Evolutionary conservation across 2,329 filamentous ascomycete species (phyloP).

Genomic region (Aureobasidium leucospermi): DNA sequence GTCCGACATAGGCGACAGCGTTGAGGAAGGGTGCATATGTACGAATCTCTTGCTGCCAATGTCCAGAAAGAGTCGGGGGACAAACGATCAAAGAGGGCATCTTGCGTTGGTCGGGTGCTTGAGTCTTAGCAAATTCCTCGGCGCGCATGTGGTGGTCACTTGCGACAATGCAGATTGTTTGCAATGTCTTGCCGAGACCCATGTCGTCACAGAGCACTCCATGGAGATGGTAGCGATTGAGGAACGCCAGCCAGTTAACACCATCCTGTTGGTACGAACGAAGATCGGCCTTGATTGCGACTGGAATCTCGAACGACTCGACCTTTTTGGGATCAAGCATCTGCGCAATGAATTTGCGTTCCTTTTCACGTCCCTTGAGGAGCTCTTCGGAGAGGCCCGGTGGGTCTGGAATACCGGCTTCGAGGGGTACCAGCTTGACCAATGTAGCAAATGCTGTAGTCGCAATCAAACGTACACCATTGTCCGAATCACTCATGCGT

Average conservation of each 20-base stretch:
- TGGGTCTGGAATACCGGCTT: slow-evolving; percentile 94
- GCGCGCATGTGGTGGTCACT: slow-evolving; percentile 93
- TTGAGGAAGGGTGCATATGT: slow-evolving; percentile 91
- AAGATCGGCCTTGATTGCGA: slow-evolving; percentile 92
- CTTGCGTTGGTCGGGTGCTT: slow-evolving; percentile 66
- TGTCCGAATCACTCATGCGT: slow-evolving; percentile 96
- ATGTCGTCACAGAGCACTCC: slow-evolving; percentile 98
- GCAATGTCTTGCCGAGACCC: slow-evolving; percentile 95
- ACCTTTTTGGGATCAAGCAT: slow-evolving; percentile 96
- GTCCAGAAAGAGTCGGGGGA: slow-evolving; percentile 89
- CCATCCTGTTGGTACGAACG: slow-evolving; percentile 97
- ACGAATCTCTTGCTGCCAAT: slow-evolving; percentile 97
- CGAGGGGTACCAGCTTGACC: slow-evolving; percentile 92
- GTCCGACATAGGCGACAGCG: slow-evolving; percentile 84
- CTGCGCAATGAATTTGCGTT: slow-evolving; percentile 93
- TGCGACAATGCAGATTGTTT: slow-evolving; percentile 95
- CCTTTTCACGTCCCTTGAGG: slow-evolving; percentile 81
- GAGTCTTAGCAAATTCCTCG: slow-evolving; percentile 79
- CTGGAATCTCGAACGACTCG: slow-evolving; percentile 85
- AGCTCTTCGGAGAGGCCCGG: slow-evolving; percentile 85
- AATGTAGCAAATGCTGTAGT: slow-evolving; percentile 96
- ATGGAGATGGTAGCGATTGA: slow-evolving; percentile 96
- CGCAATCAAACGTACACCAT: slow-evolving; percentile 86
- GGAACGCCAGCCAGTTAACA: slow-evolving; percentile 96
- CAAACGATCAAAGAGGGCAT: slow-evolving; percentile 92